These are phyloP conservation scores for Trichoderma gracile DNA, from an alignment of 2,329 filamentous ascomycete genomes.

Conservation along the genomic window DNA sequence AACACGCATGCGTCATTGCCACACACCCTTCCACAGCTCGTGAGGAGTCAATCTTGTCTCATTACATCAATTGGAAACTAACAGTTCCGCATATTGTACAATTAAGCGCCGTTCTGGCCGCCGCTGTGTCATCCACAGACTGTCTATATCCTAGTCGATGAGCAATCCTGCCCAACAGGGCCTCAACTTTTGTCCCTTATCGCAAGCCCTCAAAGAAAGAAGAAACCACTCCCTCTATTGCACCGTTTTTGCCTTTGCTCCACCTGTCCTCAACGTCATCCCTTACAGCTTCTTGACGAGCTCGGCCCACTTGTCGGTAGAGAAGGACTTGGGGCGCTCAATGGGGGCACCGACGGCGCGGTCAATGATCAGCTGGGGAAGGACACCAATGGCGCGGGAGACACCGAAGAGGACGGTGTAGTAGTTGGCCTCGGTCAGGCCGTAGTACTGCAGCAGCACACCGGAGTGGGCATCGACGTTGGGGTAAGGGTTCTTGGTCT, in stretches of 20 bases:
- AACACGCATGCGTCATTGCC: neutral
- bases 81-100: constrained; percentile 33
- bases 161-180: neutral
- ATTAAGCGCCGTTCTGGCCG: constrained; percentile 31
- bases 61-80: constrained; percentile 28
- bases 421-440: constrained; percentile 97
- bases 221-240: constrained; percentile 19
- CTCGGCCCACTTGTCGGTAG: constrained; percentile 94
- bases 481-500: constrained; percentile 99
- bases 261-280: neutral
- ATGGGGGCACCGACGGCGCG: constrained; percentile 95
- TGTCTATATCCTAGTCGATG: constrained; percentile 28
- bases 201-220: constrained; percentile 9
- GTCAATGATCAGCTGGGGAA: constrained; percentile 99
- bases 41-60: constrained; percentile 24
- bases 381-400: constrained; percentile 94
- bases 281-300: constrained; percentile 86
- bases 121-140: constrained; percentile 29
- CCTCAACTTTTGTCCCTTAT: constrained; percentile 17
- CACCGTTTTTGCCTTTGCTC: neutral
- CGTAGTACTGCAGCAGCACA: constrained; percentile 99
- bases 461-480: constrained; percentile 99
- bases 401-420: constrained; percentile 99
- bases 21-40: neutral
- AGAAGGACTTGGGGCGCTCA: constrained; percentile 98